phyloP scores from a whole-genome alignment of 164 flowering plant species.

The Dillenia turbinata region DNA sequence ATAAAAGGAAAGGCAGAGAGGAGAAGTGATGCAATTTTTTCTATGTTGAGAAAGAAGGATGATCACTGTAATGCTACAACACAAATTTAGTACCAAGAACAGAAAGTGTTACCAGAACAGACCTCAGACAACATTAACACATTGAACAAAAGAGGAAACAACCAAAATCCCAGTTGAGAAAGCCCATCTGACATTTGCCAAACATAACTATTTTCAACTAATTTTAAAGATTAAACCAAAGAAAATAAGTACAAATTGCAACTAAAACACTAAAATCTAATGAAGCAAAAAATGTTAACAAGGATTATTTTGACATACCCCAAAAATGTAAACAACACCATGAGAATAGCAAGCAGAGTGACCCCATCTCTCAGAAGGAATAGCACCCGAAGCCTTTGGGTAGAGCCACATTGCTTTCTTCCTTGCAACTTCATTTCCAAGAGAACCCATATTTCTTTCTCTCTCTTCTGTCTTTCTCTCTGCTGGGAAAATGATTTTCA shows the following conservation, averaged over 20 bases:
- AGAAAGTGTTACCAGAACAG: too few relatives aligned
- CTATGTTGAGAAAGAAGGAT: not conserved
- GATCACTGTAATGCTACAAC: not conserved
- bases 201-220: constrained; percentile 7
- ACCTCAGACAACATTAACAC: too few relatives aligned
- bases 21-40: not conserved
- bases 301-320: constrained; percentile 42
- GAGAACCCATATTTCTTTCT: constrained; percentile 36
- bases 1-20: not conserved
- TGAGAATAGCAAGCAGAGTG: constrained; percentile 79
- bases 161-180: constrained; percentile 13
- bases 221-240: not conserved
- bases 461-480: constrained; percentile 2
- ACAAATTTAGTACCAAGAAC: too few relatives aligned
- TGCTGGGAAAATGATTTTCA: too few relatives aligned
- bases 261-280: not conserved
- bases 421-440: constrained; percentile 42
- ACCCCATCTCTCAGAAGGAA: constrained; percentile 96
- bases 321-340: constrained; percentile 71
- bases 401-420: constrained; percentile 91
- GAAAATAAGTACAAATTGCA: not conserved
- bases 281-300: not conserved
- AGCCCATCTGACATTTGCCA: constrained; percentile 11
- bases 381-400: constrained; percentile 68
- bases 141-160: constrained; percentile 6